Percentiles rank a stretch among this genome's conserved stretches.
Evolutionary conservation across 345 rosid species (phyloP).

Genomic region (Psidium friedrichsthalianum): DNA sequence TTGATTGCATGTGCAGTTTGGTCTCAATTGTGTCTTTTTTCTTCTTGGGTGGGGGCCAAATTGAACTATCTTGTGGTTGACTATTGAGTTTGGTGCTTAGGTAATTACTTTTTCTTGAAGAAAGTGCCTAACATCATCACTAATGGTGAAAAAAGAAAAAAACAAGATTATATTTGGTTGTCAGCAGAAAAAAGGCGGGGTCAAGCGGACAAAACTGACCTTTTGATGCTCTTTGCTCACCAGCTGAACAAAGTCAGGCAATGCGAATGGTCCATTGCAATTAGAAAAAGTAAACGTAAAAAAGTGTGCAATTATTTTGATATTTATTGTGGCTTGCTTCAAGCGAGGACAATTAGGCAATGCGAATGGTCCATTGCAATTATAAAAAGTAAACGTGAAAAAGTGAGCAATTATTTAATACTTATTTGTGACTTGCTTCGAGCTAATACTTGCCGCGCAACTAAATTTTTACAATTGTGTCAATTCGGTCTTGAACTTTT

Average conservation of each 20-base stretch:
- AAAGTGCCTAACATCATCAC: background rate
- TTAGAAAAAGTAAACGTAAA: background rate
- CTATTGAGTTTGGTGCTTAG: background rate
- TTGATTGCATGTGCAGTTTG: background rate
- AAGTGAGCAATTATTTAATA: background rate
- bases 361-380: too few relatives aligned
- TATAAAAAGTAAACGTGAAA: too few relatives aligned
- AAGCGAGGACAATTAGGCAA: too few relatives aligned
- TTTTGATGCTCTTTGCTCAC: background rate
- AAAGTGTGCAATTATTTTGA: background rate
- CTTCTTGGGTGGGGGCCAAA: background rate
- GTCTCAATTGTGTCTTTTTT: background rate
- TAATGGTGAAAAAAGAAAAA: background rate
- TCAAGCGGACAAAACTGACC: background rate
- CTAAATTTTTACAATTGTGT: background rate
- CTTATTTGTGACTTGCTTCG: background rate
- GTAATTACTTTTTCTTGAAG: background rate
- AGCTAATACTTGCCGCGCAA: fast-evolving
- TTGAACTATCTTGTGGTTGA: background rate
- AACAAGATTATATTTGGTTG: background rate
- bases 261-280: background rate
- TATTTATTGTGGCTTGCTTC: background rate
- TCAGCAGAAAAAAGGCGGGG: background rate
- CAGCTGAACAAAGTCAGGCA: background rate
- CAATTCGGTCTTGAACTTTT: too few relatives aligned